Conservation (phyloP, 495 filamentous ascomycete species). For the Aspergillus nanangensis region DNA sequence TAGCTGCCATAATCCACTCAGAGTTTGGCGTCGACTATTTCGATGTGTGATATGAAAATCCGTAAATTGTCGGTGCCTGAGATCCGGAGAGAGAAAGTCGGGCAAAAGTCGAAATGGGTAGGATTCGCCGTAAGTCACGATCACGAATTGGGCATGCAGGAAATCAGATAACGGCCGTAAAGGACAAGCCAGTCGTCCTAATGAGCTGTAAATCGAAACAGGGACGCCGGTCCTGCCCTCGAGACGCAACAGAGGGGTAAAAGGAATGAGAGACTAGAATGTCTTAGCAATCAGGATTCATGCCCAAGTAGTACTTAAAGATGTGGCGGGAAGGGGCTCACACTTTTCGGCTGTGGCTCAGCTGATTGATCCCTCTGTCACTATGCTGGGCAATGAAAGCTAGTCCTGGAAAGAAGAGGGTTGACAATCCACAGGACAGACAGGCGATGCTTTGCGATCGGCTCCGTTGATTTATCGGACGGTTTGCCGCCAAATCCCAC, state of each 20-base stretch:
- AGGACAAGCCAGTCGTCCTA: slow-evolving; percentile 24
- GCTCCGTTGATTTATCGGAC: slow-evolving; percentile 19
- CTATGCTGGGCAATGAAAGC: slow-evolving; percentile 5
- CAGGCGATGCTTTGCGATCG: slow-evolving; percentile 17
- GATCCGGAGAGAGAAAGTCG: no score
- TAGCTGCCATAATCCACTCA: slow-evolving; percentile 53
- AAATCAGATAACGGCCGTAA: slow-evolving; percentile 17
- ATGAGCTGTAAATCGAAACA: not conserved
- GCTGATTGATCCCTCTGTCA: slow-evolving; percentile 5
- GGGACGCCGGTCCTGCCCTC: slow-evolving; percentile 5
- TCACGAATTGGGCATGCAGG: not conserved
- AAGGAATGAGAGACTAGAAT: slow-evolving; percentile 13
- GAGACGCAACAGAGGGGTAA: slow-evolving; percentile 25
- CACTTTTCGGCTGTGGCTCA: not conserved
- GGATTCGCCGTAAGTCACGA: not conserved
- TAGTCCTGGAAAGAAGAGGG: slow-evolving; percentile 10
- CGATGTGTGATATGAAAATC: no score
- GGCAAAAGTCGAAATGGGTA: not conserved
- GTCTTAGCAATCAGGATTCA: not conserved
- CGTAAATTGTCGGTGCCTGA: no score
- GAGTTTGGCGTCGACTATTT: not conserved
- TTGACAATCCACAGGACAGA: slow-evolving; percentile 9
- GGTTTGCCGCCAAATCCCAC: slow-evolving; percentile 27
- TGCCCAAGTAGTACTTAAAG: not conserved
- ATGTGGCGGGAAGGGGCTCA: not conserved